Evolutionary conservation across 169 alveolate genomes (phyloP).

Genomic region (Babesia bigemina): DNA sequence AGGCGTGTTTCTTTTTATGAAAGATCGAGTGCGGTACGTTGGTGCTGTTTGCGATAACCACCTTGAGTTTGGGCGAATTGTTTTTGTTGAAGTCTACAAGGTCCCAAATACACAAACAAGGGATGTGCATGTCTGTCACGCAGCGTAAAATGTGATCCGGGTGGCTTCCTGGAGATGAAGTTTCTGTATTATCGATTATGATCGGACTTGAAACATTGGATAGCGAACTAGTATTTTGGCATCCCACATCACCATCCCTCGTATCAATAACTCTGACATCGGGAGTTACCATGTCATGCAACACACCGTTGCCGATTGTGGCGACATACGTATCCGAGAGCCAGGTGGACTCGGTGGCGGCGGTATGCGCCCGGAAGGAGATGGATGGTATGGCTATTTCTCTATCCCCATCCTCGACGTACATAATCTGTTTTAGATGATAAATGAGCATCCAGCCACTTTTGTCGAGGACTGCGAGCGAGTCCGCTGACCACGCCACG

Average conservation of each 20-base stretch:
- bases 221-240: not conserved
- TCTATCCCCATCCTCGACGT: slow-evolving; percentile 12
- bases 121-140: slow-evolving; percentile 21
- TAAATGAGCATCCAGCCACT: slow-evolving; percentile 59
- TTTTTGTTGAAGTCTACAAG: slow-evolving; percentile 50
- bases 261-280: slow-evolving; percentile 21
- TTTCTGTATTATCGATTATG: not conserved
- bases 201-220: slow-evolving; percentile 4
- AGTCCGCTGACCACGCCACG: slow-evolving; percentile 58
- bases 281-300: slow-evolving; percentile 22
- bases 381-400: slow-evolving; percentile 48
- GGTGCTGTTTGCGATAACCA: slow-evolving; percentile 36
- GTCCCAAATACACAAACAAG: slow-evolving; percentile 63
- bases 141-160: slow-evolving; percentile 16
- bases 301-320: slow-evolving; percentile 51
- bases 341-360: slow-evolving; percentile 39
- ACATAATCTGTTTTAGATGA: slow-evolving; percentile 42
- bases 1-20: slow-evolving; percentile 23
- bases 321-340: slow-evolving; percentile 45
- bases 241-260: not conserved
- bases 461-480: slow-evolving; percentile 46
- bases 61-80: slow-evolving; percentile 54
- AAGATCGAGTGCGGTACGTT: slow-evolving; percentile 15
- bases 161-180: not conserved
- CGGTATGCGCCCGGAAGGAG: slow-evolving; percentile 49